Conservation (phyloP, 1,284 basidiomycete genomes). For the Gymnopus androsaceus region DNA sequence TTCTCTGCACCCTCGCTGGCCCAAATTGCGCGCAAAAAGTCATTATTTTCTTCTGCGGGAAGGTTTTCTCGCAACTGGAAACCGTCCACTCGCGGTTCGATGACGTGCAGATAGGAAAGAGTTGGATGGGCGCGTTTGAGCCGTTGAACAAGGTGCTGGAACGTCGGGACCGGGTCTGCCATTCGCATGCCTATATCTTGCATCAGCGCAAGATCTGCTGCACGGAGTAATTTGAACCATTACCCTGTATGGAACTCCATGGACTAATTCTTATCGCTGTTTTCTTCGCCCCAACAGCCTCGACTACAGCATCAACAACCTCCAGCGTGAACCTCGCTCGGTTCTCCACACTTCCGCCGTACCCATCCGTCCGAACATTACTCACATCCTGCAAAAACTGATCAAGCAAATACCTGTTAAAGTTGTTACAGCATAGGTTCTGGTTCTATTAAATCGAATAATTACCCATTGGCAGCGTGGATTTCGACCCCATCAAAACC, state of each 20-base stretch:
- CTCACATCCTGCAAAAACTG: slow-evolving; percentile 37
- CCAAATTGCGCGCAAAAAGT: too few species aligned
- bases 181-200: slow-evolving; percentile 42
- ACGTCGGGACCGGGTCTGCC: slow-evolving; percentile 47
- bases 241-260: slow-evolving; percentile 46
- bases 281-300: slow-evolving; percentile 34
- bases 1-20: too few species aligned
- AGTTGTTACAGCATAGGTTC: background rate
- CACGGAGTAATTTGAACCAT: background rate
- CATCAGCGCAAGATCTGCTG: background rate
- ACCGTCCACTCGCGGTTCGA: slow-evolving; percentile 56
- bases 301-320: slow-evolving; percentile 38
- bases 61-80: too few species aligned
- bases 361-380: slow-evolving; percentile 51
- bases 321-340: slow-evolving; percentile 43
- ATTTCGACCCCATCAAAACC: slow-evolving; percentile 47
- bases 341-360: slow-evolving; percentile 51
- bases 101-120: slow-evolving; percentile 59
- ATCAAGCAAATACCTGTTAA: slow-evolving; percentile 30
- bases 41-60: too few species aligned
- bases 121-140: slow-evolving; percentile 40
- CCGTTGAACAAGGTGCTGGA: slow-evolving; percentile 35
- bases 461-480: slow-evolving; percentile 36
- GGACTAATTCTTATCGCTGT: slow-evolving; percentile 56
- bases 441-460: slow-evolving; percentile 19